Evolutionary conservation across 148 eudicot species (phyloP).

Genomic region (Drosera capensis): DNA sequence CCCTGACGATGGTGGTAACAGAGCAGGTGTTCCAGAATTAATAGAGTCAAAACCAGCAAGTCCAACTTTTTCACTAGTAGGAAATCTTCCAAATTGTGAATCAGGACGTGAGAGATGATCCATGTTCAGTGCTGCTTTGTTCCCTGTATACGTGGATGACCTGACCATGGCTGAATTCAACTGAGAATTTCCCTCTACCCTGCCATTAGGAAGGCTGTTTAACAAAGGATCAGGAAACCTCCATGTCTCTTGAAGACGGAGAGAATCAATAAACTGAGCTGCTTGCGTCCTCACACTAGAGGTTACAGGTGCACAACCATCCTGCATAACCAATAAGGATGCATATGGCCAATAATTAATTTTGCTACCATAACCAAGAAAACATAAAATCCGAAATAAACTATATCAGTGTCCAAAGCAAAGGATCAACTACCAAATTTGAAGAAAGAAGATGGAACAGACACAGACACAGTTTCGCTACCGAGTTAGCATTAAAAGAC

Average conservation of each 20-base stretch:
- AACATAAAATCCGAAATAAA: not conserved
- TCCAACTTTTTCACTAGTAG: not conserved
- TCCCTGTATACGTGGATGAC: not conserved
- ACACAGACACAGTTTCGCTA: too few relatives aligned
- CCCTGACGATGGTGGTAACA: constrained; percentile 9
- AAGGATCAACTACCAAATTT: too few relatives aligned
- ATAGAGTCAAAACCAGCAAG: not conserved
- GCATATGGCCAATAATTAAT: not conserved
- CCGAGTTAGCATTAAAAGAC: too few relatives aligned
- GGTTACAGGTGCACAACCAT: not conserved
- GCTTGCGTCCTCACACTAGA: not conserved
- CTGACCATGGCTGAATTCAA: constrained; percentile 1
- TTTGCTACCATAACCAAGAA: not conserved
- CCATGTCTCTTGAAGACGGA: not conserved
- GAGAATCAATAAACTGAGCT: not conserved
- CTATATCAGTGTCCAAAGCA: not conserved
- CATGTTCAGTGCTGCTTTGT: not conserved
- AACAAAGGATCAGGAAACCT: not conserved
- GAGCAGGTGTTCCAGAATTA: not conserved
- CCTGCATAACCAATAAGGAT: not conserved
- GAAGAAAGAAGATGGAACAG: too few relatives aligned
- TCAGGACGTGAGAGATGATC: not conserved
- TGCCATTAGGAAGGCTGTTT: not conserved
- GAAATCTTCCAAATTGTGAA: not conserved
- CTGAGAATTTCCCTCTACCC: constrained; percentile 5